phyloP scores from a whole-genome alignment of 2,329 filamentous ascomycete genomes.

The Cordyceps farinosa region DNA sequence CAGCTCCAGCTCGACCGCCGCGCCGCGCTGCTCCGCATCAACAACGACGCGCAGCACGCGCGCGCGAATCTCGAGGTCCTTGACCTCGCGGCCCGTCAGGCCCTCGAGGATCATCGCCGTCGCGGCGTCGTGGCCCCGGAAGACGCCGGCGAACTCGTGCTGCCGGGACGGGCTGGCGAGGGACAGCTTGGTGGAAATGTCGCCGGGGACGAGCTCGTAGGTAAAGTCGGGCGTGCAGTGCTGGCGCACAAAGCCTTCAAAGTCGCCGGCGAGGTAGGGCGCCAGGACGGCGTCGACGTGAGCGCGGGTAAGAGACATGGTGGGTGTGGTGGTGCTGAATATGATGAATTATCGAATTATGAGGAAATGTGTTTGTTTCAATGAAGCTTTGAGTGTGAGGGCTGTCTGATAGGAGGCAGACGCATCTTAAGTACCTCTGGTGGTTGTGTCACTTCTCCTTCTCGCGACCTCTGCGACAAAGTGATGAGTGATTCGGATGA shows the following conservation, averaged over 20 bases:
- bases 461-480: too few species aligned
- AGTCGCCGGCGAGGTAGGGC: neutral
- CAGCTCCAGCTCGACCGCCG: neutral
- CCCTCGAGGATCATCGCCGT: neutral
- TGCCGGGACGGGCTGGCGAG: neutral
- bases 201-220: conserved; percentile 2
- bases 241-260: neutral
- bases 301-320: neutral
- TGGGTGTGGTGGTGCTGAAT: neutral
- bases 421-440: too few species aligned
- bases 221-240: neutral
- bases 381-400: too few species aligned
- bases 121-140: neutral
- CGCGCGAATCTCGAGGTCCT: neutral
- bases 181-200: neutral
- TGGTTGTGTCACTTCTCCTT: too few species aligned
- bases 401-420: too few species aligned
- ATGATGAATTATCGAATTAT: too few species aligned
- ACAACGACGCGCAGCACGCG: neutral
- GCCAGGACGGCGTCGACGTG: neutral
- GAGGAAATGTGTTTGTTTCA: neutral
- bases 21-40: neutral
- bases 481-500: too few species aligned
- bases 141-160: neutral
- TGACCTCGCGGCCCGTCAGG: neutral